Evolutionary conservation across 768 basidiomycete genomes (phyloP).

Genomic region (Leccinum obscurum): DNA sequence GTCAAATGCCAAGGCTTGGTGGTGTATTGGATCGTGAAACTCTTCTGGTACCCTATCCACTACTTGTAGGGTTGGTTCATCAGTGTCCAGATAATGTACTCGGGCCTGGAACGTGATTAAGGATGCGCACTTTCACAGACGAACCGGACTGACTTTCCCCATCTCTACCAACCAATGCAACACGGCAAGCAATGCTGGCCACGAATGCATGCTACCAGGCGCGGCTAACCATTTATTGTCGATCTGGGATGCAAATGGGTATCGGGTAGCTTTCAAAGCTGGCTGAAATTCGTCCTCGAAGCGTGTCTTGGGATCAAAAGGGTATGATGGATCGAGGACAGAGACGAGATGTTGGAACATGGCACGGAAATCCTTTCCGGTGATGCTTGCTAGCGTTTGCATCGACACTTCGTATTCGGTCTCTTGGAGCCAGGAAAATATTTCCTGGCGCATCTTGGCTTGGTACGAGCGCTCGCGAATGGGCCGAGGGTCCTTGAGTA

Average conservation of each 20-base stretch:
- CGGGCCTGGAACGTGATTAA: slow-evolving; percentile 27
- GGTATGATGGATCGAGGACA: slow-evolving; percentile 69
- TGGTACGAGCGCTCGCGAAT: slow-evolving; percentile 77
- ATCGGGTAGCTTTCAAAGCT: slow-evolving; percentile 71
- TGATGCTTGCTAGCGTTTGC: slow-evolving; percentile 72
- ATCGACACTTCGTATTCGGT: slow-evolving; percentile 68
- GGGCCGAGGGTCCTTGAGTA: slow-evolving; percentile 72
- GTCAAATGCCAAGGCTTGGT: slow-evolving; percentile 74
- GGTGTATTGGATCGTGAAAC: slow-evolving; percentile 72
- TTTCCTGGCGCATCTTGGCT: slow-evolving; percentile 73
- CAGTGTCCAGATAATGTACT: slow-evolving; percentile 54
- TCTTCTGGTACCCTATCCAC: slow-evolving; percentile 64
- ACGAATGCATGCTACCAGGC: slow-evolving; percentile 88
- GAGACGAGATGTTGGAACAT: slow-evolving; percentile 80
- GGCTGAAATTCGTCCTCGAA: slow-evolving; percentile 84
- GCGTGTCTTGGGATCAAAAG: slow-evolving; percentile 51
- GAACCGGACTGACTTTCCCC: slow-evolving; percentile 61
- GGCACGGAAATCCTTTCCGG: slow-evolving; percentile 80
- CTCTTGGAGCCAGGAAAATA: slow-evolving; percentile 64
- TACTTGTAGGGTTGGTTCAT: slow-evolving; percentile 68
- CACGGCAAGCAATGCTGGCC: slow-evolving; percentile 86
- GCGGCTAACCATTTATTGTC: slow-evolving; percentile 87
- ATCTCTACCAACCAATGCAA: slow-evolving; percentile 91
- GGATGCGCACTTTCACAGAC: not conserved
- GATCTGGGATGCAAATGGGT: slow-evolving; percentile 77